Evolutionary conservation across 2,329 filamentous ascomycete species (phyloP).

Genomic region (Xylariaceae sp.): DNA sequence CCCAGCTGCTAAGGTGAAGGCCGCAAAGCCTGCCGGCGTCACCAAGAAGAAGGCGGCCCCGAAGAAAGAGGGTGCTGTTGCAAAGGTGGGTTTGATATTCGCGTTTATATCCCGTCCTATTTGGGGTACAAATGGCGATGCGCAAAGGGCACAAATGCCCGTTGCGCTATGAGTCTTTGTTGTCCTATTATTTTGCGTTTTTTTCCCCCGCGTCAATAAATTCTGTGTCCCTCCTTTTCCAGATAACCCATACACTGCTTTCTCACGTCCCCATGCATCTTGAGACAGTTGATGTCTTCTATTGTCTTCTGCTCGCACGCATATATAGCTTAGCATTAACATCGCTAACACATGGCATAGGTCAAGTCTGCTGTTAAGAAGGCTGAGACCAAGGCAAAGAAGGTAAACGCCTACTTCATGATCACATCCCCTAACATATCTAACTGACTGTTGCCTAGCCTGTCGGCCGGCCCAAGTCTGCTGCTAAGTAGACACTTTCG

Average conservation of each 20-base stretch:
- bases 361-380: slow-evolving; percentile 37
- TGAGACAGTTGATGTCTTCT: background rate
- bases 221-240: background rate
- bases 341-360: slow-evolving; percentile 30
- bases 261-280: background rate
- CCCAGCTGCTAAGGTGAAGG: slow-evolving; percentile 26
- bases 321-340: background rate
- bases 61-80: slow-evolving; percentile 37
- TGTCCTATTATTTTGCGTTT: background rate
- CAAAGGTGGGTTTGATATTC: slow-evolving; percentile 32
- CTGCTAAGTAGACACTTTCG: slow-evolving; percentile 25
- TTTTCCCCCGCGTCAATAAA: too few species aligned
- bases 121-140: background rate
- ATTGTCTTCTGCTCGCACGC: background rate
- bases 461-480: slow-evolving; percentile 32
- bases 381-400: slow-evolving; percentile 32
- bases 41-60: slow-evolving; percentile 38
- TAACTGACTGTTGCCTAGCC: slow-evolving; percentile 13
- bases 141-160: background rate
- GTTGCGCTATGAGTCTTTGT: background rate
- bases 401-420: background rate
- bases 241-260: background rate
- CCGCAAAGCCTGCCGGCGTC: slow-evolving; percentile 37
- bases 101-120: too few species aligned
- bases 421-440: background rate